A percentile compares a stretch with the other conserved stretches of the same genome.
These are phyloP conservation scores for Staphylotrichum longicolle DNA, from an alignment of 495 filamentous ascomycete species.

Conservation along the genomic window DNA sequence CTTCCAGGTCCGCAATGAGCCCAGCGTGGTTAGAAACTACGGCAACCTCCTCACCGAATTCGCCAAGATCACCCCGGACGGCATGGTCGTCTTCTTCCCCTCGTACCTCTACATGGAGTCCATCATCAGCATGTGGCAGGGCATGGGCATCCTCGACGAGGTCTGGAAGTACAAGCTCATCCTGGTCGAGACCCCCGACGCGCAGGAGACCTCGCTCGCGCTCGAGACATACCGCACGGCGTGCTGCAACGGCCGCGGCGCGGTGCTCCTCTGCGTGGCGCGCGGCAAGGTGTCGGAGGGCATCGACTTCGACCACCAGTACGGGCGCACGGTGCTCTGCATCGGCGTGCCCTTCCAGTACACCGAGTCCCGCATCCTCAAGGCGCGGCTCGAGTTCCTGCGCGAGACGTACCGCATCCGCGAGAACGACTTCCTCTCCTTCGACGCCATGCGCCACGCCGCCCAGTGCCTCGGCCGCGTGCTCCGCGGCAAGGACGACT, in stretches of 20 bases:
- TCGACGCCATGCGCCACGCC: slow-evolving; percentile 98
- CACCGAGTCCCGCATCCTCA: slow-evolving; percentile 94
- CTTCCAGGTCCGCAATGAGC: slow-evolving; percentile 94
- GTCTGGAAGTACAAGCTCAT: slow-evolving; percentile 99
- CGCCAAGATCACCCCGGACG: slow-evolving; percentile 89
- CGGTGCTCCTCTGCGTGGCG: slow-evolving; percentile 88
- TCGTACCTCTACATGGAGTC: slow-evolving; percentile 99
- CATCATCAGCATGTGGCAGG: slow-evolving; percentile 98
- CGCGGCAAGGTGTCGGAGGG: slow-evolving; percentile 97
- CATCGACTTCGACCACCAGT: slow-evolving; percentile 99
- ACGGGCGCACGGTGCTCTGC: slow-evolving; percentile 92
- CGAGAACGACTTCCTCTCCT: slow-evolving; percentile 97
- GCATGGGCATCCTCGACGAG: slow-evolving; percentile 93
- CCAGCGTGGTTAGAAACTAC: slow-evolving; percentile 91
- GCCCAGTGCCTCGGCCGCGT: slow-evolving; percentile 97
- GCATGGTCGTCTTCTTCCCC: slow-evolving; percentile 98
- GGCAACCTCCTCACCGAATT: slow-evolving; percentile 91
- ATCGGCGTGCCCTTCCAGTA: slow-evolving; percentile 99
- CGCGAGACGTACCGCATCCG: slow-evolving; percentile 95
- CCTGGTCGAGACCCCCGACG: slow-evolving; percentile 94
- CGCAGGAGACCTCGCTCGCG: slow-evolving; percentile 92
- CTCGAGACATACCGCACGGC: slow-evolving; percentile 96
- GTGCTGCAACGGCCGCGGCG: slow-evolving; percentile 93
- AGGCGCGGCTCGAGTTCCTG: slow-evolving; percentile 92
- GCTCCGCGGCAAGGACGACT: slow-evolving; percentile 94